Evolutionary conservation across 495 filamentous ascomycete genomes (phyloP).

Genomic region (Aspergillus egyptiacus): DNA sequence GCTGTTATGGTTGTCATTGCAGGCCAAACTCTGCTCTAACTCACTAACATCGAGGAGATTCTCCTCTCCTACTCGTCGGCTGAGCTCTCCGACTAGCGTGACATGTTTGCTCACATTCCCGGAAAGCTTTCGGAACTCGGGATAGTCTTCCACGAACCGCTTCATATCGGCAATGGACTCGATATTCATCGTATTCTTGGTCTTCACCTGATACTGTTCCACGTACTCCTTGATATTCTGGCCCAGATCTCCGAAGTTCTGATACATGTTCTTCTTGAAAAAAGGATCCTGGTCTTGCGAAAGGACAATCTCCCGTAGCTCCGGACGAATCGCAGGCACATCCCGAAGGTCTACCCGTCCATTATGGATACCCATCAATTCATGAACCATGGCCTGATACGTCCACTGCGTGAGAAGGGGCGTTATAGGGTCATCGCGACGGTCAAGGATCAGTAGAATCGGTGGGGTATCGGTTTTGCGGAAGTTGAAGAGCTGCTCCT

Average conservation of each 20-base stretch:
- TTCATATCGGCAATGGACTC: slow-evolving; percentile 99
- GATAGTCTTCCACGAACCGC: slow-evolving; percentile 97
- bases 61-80: slow-evolving; percentile 75
- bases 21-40: slow-evolving; percentile 92
- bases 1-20: slow-evolving; percentile 84
- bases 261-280: slow-evolving; percentile 99
- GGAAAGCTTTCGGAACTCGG: slow-evolving; percentile 92
- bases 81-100: slow-evolving; percentile 88
- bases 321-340: slow-evolving; percentile 82
- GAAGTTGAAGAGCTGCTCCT: slow-evolving; percentile 97
- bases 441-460: slow-evolving; percentile 82
- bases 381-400: slow-evolving; percentile 99
- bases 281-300: slow-evolving; percentile 98
- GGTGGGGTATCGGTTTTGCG: slow-evolving; percentile 91
- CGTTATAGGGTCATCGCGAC: slow-evolving; percentile 94
- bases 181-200: slow-evolving; percentile 85
- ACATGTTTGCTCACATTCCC: slow-evolving; percentile 99
- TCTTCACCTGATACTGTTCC: slow-evolving; percentile 93
- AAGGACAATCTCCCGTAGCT: slow-evolving; percentile 90
- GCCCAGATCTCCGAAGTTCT: slow-evolving; percentile 95
- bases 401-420: slow-evolving; percentile 96
- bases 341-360: slow-evolving; percentile 82
- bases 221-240: slow-evolving; percentile 99
- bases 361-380: slow-evolving; percentile 87
- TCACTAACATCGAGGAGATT: slow-evolving; percentile 89